phyloP scores from a whole-genome alignment of 225 moss, liverwort and hornwort species.

The Bryum argenteum region DNA sequence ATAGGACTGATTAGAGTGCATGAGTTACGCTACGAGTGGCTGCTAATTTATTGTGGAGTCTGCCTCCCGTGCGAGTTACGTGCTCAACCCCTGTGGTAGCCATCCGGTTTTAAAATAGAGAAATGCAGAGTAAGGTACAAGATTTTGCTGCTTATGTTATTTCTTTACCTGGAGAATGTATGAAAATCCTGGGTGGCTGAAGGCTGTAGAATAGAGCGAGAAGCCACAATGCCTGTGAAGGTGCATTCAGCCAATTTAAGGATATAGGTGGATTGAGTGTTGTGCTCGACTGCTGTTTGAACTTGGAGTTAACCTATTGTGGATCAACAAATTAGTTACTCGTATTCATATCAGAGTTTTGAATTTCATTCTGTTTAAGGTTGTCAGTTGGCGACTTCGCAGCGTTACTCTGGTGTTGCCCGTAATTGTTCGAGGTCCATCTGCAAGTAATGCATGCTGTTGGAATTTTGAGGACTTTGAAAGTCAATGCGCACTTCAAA shows the following conservation, averaged over 20 bases:
- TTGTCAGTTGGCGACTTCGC: too few relatives aligned
- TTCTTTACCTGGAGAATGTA: constrained; percentile 34
- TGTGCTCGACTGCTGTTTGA: constrained; percentile 15
- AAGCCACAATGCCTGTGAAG: constrained; percentile 11
- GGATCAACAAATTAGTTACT: too few relatives aligned
- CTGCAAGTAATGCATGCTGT: too few relatives aligned
- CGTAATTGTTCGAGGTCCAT: too few relatives aligned
- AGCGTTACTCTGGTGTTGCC: too few relatives aligned
- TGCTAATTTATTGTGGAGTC: constrained; percentile 37
- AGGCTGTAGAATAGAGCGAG: constrained; percentile 38
- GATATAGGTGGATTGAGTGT: constrained; percentile 14
- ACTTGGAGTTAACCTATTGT: neutral
- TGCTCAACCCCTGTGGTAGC: constrained; percentile 28
- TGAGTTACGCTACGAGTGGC: constrained; percentile 16
- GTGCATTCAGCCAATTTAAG: constrained; percentile 12
- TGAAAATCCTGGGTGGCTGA: constrained; percentile 27
- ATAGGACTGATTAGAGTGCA: constrained; percentile 14
- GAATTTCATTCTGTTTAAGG: too few relatives aligned
- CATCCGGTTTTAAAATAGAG: constrained; percentile 37
- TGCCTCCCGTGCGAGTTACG: constrained; percentile 26
- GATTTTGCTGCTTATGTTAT: constrained; percentile 24
- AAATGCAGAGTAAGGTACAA: constrained; percentile 35
- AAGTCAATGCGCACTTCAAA: too few relatives aligned
- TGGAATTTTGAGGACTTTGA: too few relatives aligned
- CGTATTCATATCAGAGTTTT: too few relatives aligned